These are phyloP conservation scores for Zea mays DNA, from an alignment of 176 grass and related monocot species.

Conservation along the genomic window Zm-B73-REFERENCE-NAM-5.0 NC_050101.1:8597001-8597500, in stretches of 20 bases:
- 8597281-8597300: too few species aligned
- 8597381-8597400: not conserved
- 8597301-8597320: too few species aligned
- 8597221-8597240: not conserved
- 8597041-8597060: too few species aligned
- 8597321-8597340: too few species aligned
- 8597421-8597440: too few species aligned
- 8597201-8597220: not conserved
- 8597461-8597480: too few species aligned
- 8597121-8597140: not conserved
- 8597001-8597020: too few species aligned
- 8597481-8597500: too few species aligned
- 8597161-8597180: not conserved
- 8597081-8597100: not conserved
- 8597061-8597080: too few species aligned
- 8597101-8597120: not conserved
- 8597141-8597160: not conserved
- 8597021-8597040: too few species aligned
- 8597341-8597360: not conserved
- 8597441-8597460: too few species aligned
- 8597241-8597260: not conserved
- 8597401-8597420: not conserved
- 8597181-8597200: not conserved
- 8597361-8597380: not conserved
- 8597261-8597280: not conserved